phyloP scores from a whole-genome alignment of 1,139 yeast genomes.

The Suhomyces ambrosiae region DNA sequence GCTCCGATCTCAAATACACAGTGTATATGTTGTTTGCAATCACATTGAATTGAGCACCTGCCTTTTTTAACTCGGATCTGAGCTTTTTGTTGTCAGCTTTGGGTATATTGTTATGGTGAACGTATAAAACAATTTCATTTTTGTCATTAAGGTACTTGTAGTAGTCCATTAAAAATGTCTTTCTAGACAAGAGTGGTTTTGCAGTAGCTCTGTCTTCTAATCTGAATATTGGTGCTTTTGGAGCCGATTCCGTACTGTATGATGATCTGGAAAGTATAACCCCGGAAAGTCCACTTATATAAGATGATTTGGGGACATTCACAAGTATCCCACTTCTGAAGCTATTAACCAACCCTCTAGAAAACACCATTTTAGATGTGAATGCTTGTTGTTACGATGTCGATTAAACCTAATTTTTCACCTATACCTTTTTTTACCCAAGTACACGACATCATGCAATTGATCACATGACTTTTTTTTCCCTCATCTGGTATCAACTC shows the following conservation, averaged over 20 bases:
- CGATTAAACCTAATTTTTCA: conserved; percentile 10
- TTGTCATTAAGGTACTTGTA: conserved; percentile 71
- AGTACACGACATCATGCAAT: conserved; percentile 4
- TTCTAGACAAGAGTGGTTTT: conserved; percentile 63
- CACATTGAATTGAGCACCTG: conserved; percentile 69
- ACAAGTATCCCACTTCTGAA: conserved; percentile 2
- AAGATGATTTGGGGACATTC: not conserved
- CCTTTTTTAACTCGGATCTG: conserved; percentile 60
- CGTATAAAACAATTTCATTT: conserved; percentile 69
- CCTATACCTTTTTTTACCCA: not conserved
- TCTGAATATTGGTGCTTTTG: conserved; percentile 11
- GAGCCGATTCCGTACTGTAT: conserved; percentile 7
- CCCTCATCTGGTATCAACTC: conserved; percentile 1
- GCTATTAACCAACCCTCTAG: conserved; percentile 4
- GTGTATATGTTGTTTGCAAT: conserved; percentile 69
- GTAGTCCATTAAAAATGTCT: conserved; percentile 79
- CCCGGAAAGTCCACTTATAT: not conserved
- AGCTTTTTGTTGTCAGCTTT: conserved; percentile 66
- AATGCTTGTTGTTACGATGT: conserved; percentile 5
- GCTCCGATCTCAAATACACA: conserved; percentile 73
- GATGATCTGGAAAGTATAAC: conserved; percentile 2
- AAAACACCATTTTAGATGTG: conserved; percentile 4
- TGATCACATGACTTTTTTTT: not conserved
- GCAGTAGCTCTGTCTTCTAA: conserved; percentile 41
- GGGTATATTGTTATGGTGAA: conserved; percentile 80